These are phyloP conservation scores for Cymbopogon citratus DNA, from an alignment of 176 grass and related monocot species.

Conservation along the genomic window DNA sequence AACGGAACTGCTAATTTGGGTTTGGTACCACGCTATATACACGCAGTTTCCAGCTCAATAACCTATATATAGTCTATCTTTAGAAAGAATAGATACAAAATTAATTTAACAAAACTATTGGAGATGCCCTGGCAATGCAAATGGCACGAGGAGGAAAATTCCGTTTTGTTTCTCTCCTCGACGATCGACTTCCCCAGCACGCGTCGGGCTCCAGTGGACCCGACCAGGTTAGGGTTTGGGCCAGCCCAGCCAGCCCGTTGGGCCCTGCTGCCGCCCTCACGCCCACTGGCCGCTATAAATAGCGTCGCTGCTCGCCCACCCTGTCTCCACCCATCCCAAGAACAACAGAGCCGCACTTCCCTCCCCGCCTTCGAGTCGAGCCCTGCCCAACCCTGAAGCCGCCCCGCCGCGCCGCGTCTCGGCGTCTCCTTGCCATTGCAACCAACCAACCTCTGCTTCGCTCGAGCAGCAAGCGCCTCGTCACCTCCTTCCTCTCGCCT, in stretches of 20 bases:
- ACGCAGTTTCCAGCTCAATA: background rate
- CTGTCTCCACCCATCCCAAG: background rate
- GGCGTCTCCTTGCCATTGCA: background rate
- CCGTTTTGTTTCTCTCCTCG: background rate
- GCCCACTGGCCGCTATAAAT: slow-evolving; percentile 18
- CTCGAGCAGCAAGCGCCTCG: background rate
- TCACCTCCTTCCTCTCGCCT: background rate
- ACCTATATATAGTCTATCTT: background rate
- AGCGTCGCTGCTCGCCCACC: background rate
- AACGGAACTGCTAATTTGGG: background rate
- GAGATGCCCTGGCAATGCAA: too few relatives aligned
- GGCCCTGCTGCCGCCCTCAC: background rate
- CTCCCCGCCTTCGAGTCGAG: background rate
- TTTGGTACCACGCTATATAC: background rate
- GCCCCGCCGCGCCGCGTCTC: background rate
- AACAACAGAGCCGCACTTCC: background rate
- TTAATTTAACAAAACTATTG: too few relatives aligned
- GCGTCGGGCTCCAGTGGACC: background rate
- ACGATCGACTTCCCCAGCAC: background rate
- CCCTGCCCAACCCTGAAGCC: background rate
- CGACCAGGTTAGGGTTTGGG: slow-evolving; percentile 12
- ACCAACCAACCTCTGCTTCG: background rate
- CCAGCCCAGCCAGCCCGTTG: background rate
- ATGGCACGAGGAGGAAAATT: background rate
- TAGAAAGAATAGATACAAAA: too few relatives aligned